Percentiles rank a stretch among this genome's conserved stretches.
Evolutionary conservation across 108 stramenopile genomes (phyloP).

Genomic region (Nitzschia sp.): DNA sequence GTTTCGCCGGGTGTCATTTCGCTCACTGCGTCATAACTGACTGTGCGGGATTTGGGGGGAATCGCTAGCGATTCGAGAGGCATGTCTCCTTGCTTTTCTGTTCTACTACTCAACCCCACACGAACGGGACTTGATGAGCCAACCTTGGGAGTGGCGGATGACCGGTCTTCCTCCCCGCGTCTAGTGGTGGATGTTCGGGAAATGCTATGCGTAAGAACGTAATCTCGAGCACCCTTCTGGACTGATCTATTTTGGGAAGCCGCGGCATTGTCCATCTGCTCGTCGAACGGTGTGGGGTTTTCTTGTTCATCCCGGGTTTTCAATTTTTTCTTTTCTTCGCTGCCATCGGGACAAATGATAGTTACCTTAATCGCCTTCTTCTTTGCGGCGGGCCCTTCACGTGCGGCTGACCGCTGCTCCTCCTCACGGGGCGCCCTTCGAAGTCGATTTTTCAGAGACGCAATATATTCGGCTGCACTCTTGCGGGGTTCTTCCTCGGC

Average conservation of each 20-base stretch:
- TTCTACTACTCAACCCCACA: background rate
- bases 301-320: too few species aligned
- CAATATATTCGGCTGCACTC: background rate
- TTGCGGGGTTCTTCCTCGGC: background rate
- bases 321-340: background rate
- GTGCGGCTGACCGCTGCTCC: background rate
- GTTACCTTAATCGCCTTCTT: background rate
- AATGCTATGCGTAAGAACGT: background rate
- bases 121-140: background rate
- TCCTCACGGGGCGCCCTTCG: background rate
- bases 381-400: background rate
- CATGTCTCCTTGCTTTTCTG: background rate
- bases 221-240: background rate
- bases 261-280: too few species aligned
- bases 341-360: constrained; percentile 15
- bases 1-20: constrained; percentile 2
- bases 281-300: too few species aligned
- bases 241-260: too few species aligned
- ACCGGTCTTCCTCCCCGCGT: background rate
- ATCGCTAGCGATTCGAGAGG: background rate
- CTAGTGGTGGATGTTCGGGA: background rate
- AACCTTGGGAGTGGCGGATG: background rate
- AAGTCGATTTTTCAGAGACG: background rate
- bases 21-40: constrained; percentile 8
- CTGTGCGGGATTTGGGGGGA: background rate